Percentiles rank a stretch among this genome's conserved stretches.
phyloP scores from a whole-genome alignment of 179 eudicot species.

The Patellifolia procumbens region DNA sequence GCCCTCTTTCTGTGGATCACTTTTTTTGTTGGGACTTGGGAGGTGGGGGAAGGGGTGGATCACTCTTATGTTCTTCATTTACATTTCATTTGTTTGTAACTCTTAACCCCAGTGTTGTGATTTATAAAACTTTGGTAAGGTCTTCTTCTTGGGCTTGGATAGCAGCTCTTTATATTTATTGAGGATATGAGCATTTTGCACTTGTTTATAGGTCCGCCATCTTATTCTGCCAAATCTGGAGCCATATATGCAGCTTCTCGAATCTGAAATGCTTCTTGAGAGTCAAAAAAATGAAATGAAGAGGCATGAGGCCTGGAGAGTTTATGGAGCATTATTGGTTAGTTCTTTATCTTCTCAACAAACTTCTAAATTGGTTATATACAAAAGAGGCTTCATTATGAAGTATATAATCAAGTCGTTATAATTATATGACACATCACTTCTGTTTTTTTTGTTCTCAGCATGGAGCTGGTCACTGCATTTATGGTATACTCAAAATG shows the following conservation, averaged over 20 bases:
- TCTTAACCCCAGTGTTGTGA: neutral
- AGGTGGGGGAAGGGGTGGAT: neutral
- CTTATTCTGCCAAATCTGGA: slow-evolving; percentile 79
- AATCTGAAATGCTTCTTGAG: slow-evolving; percentile 81
- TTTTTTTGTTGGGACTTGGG: neutral
- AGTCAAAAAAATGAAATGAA: slow-evolving; percentile 81
- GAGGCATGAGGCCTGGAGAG: slow-evolving; percentile 90
- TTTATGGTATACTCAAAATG: slow-evolving; percentile 65
- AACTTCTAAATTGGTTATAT: neutral
- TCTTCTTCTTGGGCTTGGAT: neutral
- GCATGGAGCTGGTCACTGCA: slow-evolving; percentile 80
- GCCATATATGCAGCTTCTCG: slow-evolving; percentile 76
- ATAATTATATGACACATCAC: neutral
- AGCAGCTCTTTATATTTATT: neutral
- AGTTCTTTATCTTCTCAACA: slow-evolving; percentile 24
- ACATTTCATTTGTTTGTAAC: neutral
- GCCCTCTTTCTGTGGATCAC: neutral
- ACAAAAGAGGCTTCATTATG: neutral
- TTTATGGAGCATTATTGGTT: slow-evolving; percentile 87
- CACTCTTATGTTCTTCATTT: neutral
- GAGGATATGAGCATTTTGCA: neutral
- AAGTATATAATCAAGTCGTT: neutral
- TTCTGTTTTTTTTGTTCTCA: slow-evolving; percentile 30
- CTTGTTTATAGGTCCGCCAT: slow-evolving; percentile 55
- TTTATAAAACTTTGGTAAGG: neutral